phyloP scores from a whole-genome alignment of 306 rosid species.

The Vigna trinervia region DNA sequence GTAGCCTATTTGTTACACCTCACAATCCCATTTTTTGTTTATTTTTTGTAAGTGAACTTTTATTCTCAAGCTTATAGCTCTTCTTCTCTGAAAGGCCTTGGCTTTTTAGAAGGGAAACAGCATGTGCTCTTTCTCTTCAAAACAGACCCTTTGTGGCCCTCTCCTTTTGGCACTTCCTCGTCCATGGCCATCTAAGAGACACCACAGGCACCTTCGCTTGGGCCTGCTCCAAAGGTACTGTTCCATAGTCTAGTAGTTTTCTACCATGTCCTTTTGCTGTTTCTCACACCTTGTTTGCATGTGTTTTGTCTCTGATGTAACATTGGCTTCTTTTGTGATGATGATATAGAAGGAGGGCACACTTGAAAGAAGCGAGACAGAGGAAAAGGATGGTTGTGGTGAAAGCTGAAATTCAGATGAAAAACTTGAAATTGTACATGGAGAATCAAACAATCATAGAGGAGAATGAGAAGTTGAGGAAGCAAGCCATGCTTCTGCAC shows the following conservation, averaged over 20 bases:
- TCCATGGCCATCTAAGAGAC: conserved; percentile 53
- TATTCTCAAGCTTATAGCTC: conserved; percentile 34
- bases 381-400: conserved; percentile 46
- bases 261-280: background rate
- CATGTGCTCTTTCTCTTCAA: conserved; percentile 65
- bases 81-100: background rate
- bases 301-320: conserved; percentile 2
- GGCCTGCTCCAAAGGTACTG: conserved; percentile 64
- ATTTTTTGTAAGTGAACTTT: conserved; percentile 24
- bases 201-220: conserved; percentile 50
- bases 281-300: background rate
- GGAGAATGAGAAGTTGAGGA: conserved; percentile 82
- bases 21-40: conserved; percentile 37
- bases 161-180: conserved; percentile 45
- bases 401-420: conserved; percentile 69
- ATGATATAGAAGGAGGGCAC: conserved; percentile 58
- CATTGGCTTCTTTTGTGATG: conserved; percentile 21
- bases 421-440: conserved; percentile 80
- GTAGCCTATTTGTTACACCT: conserved; percentile 44
- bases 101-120: conserved; percentile 14
- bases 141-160: conserved; percentile 43
- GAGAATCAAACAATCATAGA: conserved; percentile 76
- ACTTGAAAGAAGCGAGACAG: conserved; percentile 50
- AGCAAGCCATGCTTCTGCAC: conserved; percentile 77
- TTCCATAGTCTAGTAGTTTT: conserved; percentile 1